A percentile compares a stretch with the other conserved stretches of the same genome.
Conservation (phyloP, 2,329 filamentous ascomycete species). For the Monilinia laxa region DNA sequence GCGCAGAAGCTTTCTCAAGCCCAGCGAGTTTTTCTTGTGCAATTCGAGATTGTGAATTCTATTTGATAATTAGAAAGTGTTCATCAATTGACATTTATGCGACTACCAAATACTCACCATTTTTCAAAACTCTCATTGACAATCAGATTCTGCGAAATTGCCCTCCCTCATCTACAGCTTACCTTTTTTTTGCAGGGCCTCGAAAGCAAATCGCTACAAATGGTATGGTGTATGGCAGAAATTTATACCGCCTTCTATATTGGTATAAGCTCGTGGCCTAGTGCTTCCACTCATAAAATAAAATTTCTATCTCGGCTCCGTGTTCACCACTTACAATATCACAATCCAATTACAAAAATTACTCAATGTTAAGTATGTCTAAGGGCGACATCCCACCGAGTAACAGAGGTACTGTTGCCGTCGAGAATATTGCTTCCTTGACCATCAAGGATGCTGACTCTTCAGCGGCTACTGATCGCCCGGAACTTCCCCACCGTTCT, state of each 20-base stretch:
- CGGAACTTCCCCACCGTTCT: constrained; percentile 37
- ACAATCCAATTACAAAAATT: constrained; percentile 4
- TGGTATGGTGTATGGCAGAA: background rate
- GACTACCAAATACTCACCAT: background rate
- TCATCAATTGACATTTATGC: background rate
- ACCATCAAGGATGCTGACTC: constrained; percentile 27
- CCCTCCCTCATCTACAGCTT: constrained; percentile 10
- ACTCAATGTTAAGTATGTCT: constrained; percentile 14
- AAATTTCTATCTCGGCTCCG: background rate
- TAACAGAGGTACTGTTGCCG: constrained; percentile 9
- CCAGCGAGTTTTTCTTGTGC: constrained; percentile 39
- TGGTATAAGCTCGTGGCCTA: background rate
- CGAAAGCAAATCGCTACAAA: constrained; percentile 1
- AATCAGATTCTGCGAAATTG: constrained; percentile 1
- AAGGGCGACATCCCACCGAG: constrained; percentile 10
- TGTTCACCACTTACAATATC: background rate
- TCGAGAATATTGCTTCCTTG: constrained; percentile 23
- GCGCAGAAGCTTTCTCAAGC: constrained; percentile 40
- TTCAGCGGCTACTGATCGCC: constrained; percentile 27
- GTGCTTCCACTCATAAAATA: background rate
- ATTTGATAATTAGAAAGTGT: background rate
- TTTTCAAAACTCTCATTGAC: constrained; percentile 1
- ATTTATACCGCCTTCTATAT: background rate
- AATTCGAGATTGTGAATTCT: constrained; percentile 38
- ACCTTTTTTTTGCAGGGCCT: constrained; percentile 18